Conservation (phyloP, 2,329 filamentous ascomycete species). For the Fusarium musae region DNA sequence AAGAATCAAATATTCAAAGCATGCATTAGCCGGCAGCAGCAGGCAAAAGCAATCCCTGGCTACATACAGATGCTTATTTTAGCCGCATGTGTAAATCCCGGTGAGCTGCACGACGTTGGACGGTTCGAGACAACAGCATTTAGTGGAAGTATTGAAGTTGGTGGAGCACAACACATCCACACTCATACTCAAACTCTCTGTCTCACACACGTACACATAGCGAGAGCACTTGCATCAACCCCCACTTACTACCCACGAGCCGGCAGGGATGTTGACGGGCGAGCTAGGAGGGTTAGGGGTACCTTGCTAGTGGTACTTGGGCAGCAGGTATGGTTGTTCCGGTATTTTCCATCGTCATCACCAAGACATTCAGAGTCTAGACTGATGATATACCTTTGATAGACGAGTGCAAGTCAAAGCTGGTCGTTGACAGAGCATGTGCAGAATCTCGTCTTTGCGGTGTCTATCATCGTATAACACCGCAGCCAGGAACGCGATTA, state of each 20-base stretch:
- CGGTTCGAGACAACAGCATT: conserved; percentile 35
- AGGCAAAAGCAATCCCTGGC: conserved; percentile 32
- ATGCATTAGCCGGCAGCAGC: conserved; percentile 22
- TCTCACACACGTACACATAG: background rate
- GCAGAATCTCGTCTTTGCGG: background rate
- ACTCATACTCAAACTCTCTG: conserved; percentile 1
- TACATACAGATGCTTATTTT: conserved; percentile 44
- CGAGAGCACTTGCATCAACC: conserved; percentile 44
- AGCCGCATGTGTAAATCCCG: conserved; percentile 38
- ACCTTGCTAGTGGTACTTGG: conserved; percentile 16
- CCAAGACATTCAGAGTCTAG: background rate
- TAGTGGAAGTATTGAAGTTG: conserved; percentile 14
- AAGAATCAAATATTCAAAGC: conserved; percentile 40
- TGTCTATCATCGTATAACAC: background rate
- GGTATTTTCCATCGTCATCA: conserved; percentile 37
- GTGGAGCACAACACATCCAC: conserved; percentile 29
- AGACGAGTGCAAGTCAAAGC: background rate
- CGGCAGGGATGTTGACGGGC: conserved; percentile 36
- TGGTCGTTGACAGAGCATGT: background rate
- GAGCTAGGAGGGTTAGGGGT: conserved; percentile 6
- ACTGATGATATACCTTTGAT: background rate
- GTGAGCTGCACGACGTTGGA: conserved; percentile 34
- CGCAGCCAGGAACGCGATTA: background rate
- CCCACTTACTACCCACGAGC: conserved; percentile 43
- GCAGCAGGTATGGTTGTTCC: conserved; percentile 33